These are phyloP conservation scores for Erigeron philadelphicus DNA, from an alignment of 140 eudicot genomes.

Conservation along the genomic window DNA sequence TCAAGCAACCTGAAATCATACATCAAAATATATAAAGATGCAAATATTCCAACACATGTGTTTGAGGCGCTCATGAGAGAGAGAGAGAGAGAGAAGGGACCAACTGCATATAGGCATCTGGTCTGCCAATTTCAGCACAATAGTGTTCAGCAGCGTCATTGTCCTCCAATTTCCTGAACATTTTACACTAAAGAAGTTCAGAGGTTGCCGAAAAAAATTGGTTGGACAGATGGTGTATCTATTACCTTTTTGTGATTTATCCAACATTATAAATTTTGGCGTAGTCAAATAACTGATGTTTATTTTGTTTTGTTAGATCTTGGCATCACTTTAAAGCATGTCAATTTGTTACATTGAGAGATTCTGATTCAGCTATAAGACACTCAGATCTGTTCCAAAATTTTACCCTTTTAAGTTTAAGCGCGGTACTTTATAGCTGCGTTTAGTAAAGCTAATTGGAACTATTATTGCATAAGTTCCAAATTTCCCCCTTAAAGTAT, in stretches of 20 bases:
- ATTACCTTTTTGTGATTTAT: not conserved
- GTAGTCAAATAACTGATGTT: not conserved
- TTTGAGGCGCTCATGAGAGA: not conserved
- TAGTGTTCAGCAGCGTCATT: slow-evolving; percentile 96
- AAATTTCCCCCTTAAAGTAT: not conserved
- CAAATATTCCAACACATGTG: slow-evolving; percentile 2
- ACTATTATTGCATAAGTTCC: not conserved
- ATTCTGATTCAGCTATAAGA: not conserved
- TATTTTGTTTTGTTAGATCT: slow-evolving; percentile 8
- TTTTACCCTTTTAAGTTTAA: not conserved
- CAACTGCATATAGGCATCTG: slow-evolving; percentile 96
- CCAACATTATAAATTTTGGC: not conserved
- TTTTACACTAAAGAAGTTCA: not conserved
- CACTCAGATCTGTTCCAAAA: not conserved
- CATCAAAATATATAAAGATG: slow-evolving; percentile 7
- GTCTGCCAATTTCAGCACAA: slow-evolving; percentile 96
- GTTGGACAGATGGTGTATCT: not conserved
- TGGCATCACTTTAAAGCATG: not conserved
- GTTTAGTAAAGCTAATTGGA: slow-evolving; percentile 1
- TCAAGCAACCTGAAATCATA: slow-evolving; percentile 73
- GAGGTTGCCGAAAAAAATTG: not conserved
- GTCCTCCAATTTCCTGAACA: slow-evolving; percentile 81
- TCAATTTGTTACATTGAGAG: slow-evolving; percentile 15
- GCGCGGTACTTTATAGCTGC: not conserved
- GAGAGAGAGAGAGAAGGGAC: slow-evolving; percentile 32